Evolutionary conservation across 176 grass and related monocot genomes (phyloP), one percentile per base, ranked within the genome.

Genomic region (Poa annua): DNA sequence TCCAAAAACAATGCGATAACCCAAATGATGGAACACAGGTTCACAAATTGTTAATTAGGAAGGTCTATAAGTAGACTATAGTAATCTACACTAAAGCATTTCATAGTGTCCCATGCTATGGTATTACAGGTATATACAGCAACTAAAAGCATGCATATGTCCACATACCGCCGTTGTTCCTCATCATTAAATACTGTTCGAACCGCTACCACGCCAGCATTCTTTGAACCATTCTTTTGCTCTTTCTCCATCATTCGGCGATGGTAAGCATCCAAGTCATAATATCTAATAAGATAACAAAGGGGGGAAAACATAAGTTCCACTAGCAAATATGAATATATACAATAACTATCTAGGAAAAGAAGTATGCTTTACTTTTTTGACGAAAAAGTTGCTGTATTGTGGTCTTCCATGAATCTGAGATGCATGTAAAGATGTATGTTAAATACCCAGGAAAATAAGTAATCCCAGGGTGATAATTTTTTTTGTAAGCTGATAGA

Each of bases 381-480:
- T 25, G 91, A 99, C 13, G 97, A 84, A 85, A 99, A 99, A 14
- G 93, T 99, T 61, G 91, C 93, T 0, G 97, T 99, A 76, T 99
- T 99, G 77, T 99, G 93, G 68, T 99, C 97, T 82, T 99, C 93
- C 97, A 99, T 99, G 84, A 99, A 99, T 85, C 93, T 99, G 87
- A 75, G 32, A 89, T 61, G 54, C 1, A 44, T 17, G 35, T 19
- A 87, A 72, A 45, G 8, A 64, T 35, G 25, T 78, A 84, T 52
- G 75, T 87, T 62, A 91, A 64, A 82, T 8, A 68, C 34, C n/a
- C 11, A 66, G 35, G 14, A 61, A 68, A 80, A 49, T 16, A 50
- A 25, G 61, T 61, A 79, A 55, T 60, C 15, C 59, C 32, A 72
- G 20, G 13, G 17, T 63, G 63, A 16, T 2, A 41, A 24, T 21